Evolutionary conservation across 31 red algal species (phyloP), one percentile per base, ranked within the genome.

Genomic region (Endocladia muricata): DNA sequence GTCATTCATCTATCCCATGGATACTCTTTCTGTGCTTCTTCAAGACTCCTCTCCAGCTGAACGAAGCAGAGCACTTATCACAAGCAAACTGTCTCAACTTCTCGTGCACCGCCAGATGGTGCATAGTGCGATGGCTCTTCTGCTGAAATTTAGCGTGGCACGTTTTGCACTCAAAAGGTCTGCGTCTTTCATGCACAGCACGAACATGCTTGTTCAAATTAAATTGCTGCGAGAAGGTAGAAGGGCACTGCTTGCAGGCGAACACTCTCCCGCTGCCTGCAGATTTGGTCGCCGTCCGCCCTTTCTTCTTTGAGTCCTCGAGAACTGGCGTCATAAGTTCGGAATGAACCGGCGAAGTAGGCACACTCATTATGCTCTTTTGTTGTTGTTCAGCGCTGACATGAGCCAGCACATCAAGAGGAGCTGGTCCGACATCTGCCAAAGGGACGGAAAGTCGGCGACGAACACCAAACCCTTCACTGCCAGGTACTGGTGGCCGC

Each of bases 201-300:
- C 88, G 43, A 1, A 84, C 79, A 76, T 92, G 88, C 64, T 92
- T 92, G 88, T 84, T 92, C 7, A 92, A 55, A 36, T 92, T 92
- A 47, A 79, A 92, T 58, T 84, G 79, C 57, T 92, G 79, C 17
- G 78, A 84, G 67, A 92, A 92, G 15, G 73, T 78, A 30, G 88
- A 83, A 15, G 64, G 36, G 42, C 88, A 92, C 33, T 72, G 73
- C 58, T 76, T 25, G 66, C 88, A 92, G 0, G 40, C 38, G 49
- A 92, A 92, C 40, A 40, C 37, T 25, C 44, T 25, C 15, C 54
- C 39, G 3, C 35, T 37, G 17, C 36, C 6, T 2, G 55, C 48
- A 17, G 55, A 37, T 5, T 41, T 62, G 32, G 55, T 34, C 36
- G 73, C 25, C 56, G 52, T 34, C 52, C 21, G 36, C 7, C 55